A percentile compares a stretch with the other conserved stretches of the same genome.
These are phyloP conservation scores for Colletotrichum incanum DNA, from an alignment of 2,329 filamentous ascomycete species.

Conservation along the genomic window DNA sequence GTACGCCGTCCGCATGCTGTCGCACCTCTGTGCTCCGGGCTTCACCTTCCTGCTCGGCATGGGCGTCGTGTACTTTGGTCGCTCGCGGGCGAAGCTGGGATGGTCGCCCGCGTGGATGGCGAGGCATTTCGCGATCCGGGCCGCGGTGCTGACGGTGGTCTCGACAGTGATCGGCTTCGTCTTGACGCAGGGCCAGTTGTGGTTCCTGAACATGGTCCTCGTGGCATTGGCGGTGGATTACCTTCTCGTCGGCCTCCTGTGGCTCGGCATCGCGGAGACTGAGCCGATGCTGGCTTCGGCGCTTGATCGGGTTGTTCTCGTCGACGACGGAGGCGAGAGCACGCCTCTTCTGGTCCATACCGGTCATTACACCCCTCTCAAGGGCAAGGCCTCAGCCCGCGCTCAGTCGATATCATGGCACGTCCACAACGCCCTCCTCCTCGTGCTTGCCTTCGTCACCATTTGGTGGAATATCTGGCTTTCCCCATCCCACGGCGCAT, in stretches of 20 bases:
- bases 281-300: conserved; percentile 52
- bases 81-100: conserved; percentile 57
- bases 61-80: conserved; percentile 61
- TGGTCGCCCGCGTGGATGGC: conserved; percentile 56
- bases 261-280: conserved; percentile 54
- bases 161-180: conserved; percentile 52
- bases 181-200: conserved; percentile 53
- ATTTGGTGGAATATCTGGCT: conserved; percentile 66
- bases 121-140: conserved; percentile 57
- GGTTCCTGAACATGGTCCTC: conserved; percentile 61
- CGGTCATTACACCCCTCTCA: conserved; percentile 11
- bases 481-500: conserved; percentile 57
- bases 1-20: conserved; percentile 58
- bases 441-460: conserved; percentile 53
- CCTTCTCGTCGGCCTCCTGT: conserved; percentile 59
- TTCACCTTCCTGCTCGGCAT: conserved; percentile 64
- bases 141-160: conserved; percentile 54
- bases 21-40: conserved; percentile 62
- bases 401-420: conserved; percentile 56
- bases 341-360: conserved; percentile 50
- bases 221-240: conserved; percentile 64
- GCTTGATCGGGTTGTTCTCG: conserved; percentile 46
- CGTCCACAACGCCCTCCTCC: conserved; percentile 56
- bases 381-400: conserved; percentile 6
- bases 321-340: conserved; percentile 44